Evolutionary conservation across 768 basidiomycete species (phyloP).

Genomic region (Saitozyma sp.): DNA sequence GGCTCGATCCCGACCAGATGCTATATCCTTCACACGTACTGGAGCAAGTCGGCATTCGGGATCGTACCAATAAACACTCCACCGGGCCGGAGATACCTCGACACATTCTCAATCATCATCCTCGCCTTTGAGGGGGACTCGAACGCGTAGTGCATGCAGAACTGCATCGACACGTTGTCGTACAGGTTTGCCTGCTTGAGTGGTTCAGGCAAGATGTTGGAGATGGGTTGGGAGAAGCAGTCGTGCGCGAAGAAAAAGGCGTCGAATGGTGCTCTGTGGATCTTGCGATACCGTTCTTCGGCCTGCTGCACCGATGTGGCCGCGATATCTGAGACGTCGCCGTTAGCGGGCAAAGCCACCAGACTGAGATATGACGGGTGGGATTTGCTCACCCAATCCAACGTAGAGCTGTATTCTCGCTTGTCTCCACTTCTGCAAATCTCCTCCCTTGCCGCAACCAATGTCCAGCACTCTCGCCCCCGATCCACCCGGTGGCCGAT

Average conservation of each 20-base stretch:
- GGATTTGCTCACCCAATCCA: conserved; percentile 67
- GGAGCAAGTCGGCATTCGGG: conserved; percentile 77
- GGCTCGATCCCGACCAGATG: background rate
- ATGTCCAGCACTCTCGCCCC: conserved; percentile 86
- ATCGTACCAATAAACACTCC: conserved; percentile 97
- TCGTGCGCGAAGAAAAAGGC: conserved; percentile 84
- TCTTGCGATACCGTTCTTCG: conserved; percentile 63
- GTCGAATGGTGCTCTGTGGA: conserved; percentile 62
- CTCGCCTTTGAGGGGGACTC: conserved; percentile 82
- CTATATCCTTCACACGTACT: conserved; percentile 60
- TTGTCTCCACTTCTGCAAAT: conserved; percentile 91
- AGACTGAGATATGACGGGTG: conserved; percentile 1
- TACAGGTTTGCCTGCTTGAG: conserved; percentile 66
- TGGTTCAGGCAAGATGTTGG: conserved; percentile 66
- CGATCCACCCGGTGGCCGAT: conserved; percentile 57
- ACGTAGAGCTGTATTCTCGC: conserved; percentile 76
- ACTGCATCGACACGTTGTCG: conserved; percentile 97
- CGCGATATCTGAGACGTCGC: conserved; percentile 70
- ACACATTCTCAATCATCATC: conserved; percentile 90
- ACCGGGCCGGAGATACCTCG: conserved; percentile 72
- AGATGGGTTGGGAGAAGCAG: conserved; percentile 76
- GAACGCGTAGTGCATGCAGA: conserved; percentile 99
- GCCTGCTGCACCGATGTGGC: conserved; percentile 85
- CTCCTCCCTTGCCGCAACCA: conserved; percentile 99
- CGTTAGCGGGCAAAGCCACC: too few species aligned